Conservation (phyloP, 2,329 filamentous ascomycete species). For the Akanthomyces uredinophilus region DNA sequence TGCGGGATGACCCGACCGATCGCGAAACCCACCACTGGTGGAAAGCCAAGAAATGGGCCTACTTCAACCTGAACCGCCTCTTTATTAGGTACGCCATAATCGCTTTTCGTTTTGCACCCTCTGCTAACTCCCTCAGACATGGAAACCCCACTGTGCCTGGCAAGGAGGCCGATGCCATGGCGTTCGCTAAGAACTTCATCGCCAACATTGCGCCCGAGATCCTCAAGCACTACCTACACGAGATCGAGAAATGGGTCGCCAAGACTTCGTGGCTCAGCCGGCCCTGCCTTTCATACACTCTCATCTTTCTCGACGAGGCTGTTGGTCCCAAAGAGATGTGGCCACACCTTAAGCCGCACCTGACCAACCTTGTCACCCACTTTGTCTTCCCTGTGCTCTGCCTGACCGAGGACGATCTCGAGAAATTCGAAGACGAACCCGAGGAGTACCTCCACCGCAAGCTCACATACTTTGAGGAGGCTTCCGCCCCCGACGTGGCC, state of each 20-base stretch:
- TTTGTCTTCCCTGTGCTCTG: conserved; percentile 94
- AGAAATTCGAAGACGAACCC: conserved; percentile 89
- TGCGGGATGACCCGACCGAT: conserved; percentile 80
- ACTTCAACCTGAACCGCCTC: conserved; percentile 92
- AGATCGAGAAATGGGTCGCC: conserved; percentile 96
- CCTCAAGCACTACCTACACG: conserved; percentile 85
- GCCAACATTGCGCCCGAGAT: conserved; percentile 92
- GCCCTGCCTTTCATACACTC: conserved; percentile 85
- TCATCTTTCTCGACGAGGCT: conserved; percentile 94
- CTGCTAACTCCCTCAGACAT: conserved; percentile 53
- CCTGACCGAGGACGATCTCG: conserved; percentile 84
- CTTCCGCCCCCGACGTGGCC: conserved; percentile 88
- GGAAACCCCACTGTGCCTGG: conserved; percentile 77
- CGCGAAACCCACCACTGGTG: conserved; percentile 96
- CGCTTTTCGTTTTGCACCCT: not conserved
- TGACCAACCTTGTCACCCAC: conserved; percentile 89
- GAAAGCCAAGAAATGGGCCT: conserved; percentile 99
- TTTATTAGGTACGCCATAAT: conserved; percentile 71
- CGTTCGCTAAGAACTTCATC: conserved; percentile 87
- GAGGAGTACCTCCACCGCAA: conserved; percentile 97
- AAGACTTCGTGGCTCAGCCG: conserved; percentile 94
- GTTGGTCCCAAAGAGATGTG: conserved; percentile 97
- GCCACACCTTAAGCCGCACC: conserved; percentile 86
- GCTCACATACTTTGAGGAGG: conserved; percentile 96
- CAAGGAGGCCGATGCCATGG: conserved; percentile 69